Evolutionary conservation across 768 basidiomycete species (phyloP).

Genomic region (Lactarius akahatsu): DNA sequence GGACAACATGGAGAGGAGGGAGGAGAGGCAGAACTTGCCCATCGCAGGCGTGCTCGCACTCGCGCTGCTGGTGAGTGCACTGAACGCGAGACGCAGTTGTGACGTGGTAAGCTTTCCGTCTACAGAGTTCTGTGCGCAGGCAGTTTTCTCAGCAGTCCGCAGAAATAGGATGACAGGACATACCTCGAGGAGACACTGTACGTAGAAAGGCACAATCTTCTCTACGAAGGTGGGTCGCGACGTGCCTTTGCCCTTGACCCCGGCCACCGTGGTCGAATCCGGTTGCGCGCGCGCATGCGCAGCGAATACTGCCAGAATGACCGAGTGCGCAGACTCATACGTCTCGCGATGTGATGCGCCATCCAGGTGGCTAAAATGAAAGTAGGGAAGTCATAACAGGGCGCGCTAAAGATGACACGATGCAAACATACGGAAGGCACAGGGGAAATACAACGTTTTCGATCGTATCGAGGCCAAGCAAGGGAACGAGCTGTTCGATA

Average conservation of each 20-base stretch:
- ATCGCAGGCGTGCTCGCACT: conserved; percentile 43
- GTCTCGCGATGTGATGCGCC: conserved; percentile 62
- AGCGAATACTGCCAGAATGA: conserved; percentile 72
- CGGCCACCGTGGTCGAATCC: conserved; percentile 10
- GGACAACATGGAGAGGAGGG: conserved; percentile 28
- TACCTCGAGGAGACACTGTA: conserved; percentile 68
- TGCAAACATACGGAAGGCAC: conserved; percentile 58
- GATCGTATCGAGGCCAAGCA: conserved; percentile 53
- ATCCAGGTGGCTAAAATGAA: conserved; percentile 52
- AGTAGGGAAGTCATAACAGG: conserved; percentile 13
- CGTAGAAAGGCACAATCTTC: conserved; percentile 72
- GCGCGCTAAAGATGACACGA: conserved; percentile 20
- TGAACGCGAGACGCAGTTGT: conserved; percentile 73
- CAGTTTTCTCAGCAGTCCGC: background rate
- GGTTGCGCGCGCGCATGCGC: conserved; percentile 46
- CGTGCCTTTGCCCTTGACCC: conserved; percentile 6
- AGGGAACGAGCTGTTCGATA: conserved; percentile 74
- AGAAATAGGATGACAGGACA: conserved; percentile 20
- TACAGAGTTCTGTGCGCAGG: conserved; percentile 52
- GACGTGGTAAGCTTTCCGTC: conserved; percentile 58
- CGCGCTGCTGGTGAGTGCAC: conserved; percentile 67
- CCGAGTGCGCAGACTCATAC: conserved; percentile 88
- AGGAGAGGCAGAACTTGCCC: conserved; percentile 64
- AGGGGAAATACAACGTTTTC: conserved; percentile 56
- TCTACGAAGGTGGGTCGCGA: conserved; percentile 42